Evolutionary conservation across 1,284 basidiomycete genomes (phyloP), one percentile per base, ranked within the genome.

Genomic region (Leccinum angustisporum): DNA sequence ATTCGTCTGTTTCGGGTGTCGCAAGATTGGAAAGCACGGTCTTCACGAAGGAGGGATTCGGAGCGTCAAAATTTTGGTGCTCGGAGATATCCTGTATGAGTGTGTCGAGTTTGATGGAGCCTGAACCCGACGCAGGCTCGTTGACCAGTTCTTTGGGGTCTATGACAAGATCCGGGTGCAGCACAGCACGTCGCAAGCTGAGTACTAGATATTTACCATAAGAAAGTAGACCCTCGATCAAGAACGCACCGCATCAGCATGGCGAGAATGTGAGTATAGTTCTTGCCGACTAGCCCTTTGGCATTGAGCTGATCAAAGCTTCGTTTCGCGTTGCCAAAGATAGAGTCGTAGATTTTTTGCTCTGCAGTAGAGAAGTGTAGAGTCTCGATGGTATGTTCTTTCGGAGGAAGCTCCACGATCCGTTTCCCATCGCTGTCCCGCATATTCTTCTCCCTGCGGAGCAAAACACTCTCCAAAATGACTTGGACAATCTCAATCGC

Each of bases 401-500:
- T 98, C 0, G 86, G 80, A 0, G 97, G 96, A 3, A 99, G 79
- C 61, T 94, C 86, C 2, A 98, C 94, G 52, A 99, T 98, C 50
- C 83, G 85, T 56, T 92, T 90, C 2, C 97, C 97, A 68, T 96
- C 86, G 52, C 80, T 83, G 76, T 97, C 97, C 53, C 86, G 86
- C 92, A 95, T 97, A 62, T 85, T 90, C 80, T 99, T 99, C 76
- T 98, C 96, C 64, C 97, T 84, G n/a, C 97, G 85, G 2, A 99
- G 80, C 4, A 99, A 80, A 50, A 94, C 85, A 46, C 87, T 92
- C 73, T 97, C 94, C 34, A 98, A 82, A 61, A 98, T 95, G 60
- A 94, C 90, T 76, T 97, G 95, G 0, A 97, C 94, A 40, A 97
- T 88, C 69, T 95, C 93, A 59, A 97, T 90, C 0, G 94, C 94